Evolutionary conservation across 1,139 yeast species (phyloP), one percentile per base, ranked within the genome.

Genomic region (Debaryomyces fabryi): DNA sequence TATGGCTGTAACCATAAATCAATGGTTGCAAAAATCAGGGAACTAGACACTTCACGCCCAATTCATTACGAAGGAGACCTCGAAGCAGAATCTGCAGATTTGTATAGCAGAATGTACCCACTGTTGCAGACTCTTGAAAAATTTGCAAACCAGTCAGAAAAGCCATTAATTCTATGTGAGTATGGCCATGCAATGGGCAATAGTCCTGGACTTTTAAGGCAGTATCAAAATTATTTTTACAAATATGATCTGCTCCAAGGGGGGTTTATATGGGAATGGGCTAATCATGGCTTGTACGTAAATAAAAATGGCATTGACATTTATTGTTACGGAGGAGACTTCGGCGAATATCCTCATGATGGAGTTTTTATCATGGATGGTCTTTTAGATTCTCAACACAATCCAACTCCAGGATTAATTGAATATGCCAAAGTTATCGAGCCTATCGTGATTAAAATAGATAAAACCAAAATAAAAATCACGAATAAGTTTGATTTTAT

Each of bases 221-320:
- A 69, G 42, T 69, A 69, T 42, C 63, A 59, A 48, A 69, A 65
- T n/a, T 49, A 64, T 21, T 66, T 69, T 51, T 59, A 65, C 44
- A 57, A 64, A 45, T 51, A 65, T 40, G 55, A 54, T 1, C 52
- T 64, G 6, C 48, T 64, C 46, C 71, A 65, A 47, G 74, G 74
- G 12, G 74, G 74, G 3, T 68, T 65, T 50, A 55, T 69, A 21
- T 69, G 74, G 74, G 74, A 69, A 51, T 69, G 74, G 74, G 68
- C 69, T 6, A 67, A 67, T 48, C 74, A 69, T 50, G 74, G 74
- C 4, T 44, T 69, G 5, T 51, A 50, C 34, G 49, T 43, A n/a
- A 37, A 46, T 37, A 42, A 50, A 37, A 46, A 56, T 49, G 59
- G 58, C 24, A 35, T 49, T n/a, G 47, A 48, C 20, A 56, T 51